Base-by-base conservation (phyloP, 495 filamentous ascomycete species). In the Penicillium robsamsonii region DNA sequence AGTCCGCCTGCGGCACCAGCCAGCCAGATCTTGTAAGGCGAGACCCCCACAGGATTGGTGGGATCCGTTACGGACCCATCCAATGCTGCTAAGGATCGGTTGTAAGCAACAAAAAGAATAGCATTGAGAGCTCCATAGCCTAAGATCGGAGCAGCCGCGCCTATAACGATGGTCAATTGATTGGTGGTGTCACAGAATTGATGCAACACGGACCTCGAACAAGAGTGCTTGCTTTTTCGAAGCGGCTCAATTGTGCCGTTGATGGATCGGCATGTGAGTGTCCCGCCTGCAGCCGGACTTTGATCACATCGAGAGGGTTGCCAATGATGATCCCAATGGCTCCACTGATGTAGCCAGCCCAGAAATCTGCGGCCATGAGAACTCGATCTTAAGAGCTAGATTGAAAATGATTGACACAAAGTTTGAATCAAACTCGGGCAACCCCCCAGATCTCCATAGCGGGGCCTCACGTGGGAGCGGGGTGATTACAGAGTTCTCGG, bases 51-150 rank as follows among this genome's bases (percentile, higher is more conserved):
- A 8, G 74, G 73, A 38, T 70, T 72, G 35, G 71, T 75, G 24
- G 64, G 79, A 54, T 76, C 70, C 22, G 59, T 62, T 37, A 78
- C 66, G n/a, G 72, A 67, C 18, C 61, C 57, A 35, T 77, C 75
- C 43, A 95, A 74, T 50, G 79, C 65, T 41, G 73, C 75, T 41
- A 90, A 78, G 40, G 84, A 85, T 46, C 88, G 86, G 68, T 95
- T 95, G 74, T 96, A 96, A 27, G 84, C 83, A 46, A 88, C 81
- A 73, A 94, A 96, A 29, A 96, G 84, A 18, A 96, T 73, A 29
- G 90, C 90, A 72, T 96, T 96, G 52, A 96, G 81, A 40, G 89
- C 89, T 55, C 92, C 92, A 76, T 95, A 93, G 70, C 88, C 89
- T 25, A 95, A 74, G 45, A 95, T 84, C 1, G 92, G 92, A 27